Conservation (phyloP, 2,329 filamentous ascomycete genomes). For the Aureobasidium sp. region DNA sequence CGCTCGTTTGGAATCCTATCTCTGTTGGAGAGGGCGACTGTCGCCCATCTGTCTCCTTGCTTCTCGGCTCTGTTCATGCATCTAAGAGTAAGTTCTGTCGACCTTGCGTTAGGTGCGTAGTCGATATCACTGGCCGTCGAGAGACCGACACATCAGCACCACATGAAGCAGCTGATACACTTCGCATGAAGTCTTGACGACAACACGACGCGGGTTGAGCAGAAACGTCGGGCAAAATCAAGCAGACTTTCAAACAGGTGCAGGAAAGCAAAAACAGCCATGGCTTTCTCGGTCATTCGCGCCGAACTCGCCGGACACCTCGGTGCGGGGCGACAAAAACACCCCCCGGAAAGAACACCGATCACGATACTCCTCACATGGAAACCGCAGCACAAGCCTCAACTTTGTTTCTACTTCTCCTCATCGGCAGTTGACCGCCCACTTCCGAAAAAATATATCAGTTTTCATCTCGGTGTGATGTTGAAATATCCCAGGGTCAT, state of each 20-base stretch:
- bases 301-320: neutral
- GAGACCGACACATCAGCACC: neutral
- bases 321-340: slow-evolving; percentile 2
- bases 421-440: neutral
- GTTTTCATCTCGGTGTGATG: neutral
- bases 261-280: neutral
- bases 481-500: too few relatives aligned
- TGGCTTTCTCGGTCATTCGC: neutral
- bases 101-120: too few relatives aligned
- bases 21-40: slow-evolving; percentile 1
- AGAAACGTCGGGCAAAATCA: too few relatives aligned
- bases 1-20: neutral
- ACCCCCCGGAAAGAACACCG: slow-evolving; percentile 2
- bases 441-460: neutral
- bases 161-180: neutral
- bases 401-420: slow-evolving; percentile 4
- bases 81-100: neutral
- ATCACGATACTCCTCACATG: slow-evolving; percentile 3
- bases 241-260: slow-evolving; percentile 3
- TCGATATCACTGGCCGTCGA: too few relatives aligned
- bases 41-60: neutral
- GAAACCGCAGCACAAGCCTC: neutral
- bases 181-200: neutral
- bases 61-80: neutral
- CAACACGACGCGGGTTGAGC: neutral